Base-by-base conservation (phyloP, 768 basidiomycete species). In the Gymnopilus dilepis region DNA sequence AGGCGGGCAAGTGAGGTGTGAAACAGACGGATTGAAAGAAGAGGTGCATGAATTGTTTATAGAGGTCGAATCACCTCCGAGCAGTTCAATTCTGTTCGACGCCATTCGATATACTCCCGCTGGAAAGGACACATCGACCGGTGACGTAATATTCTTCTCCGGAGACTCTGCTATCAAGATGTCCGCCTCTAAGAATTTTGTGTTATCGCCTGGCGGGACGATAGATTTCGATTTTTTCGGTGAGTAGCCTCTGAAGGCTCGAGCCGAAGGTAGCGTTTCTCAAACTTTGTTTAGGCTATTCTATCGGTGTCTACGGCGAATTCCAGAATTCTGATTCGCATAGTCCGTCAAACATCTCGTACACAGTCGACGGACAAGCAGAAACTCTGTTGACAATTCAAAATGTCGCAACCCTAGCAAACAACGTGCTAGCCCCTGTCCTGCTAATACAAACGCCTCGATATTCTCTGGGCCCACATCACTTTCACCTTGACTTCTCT, bases 161-260 rank as follows among this genome's bases (percentile, higher is more conserved):
- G 30, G 28, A 19, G 56, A 58, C 45, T 30, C 28, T 11, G 22
- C 28, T 3, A 21, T 42, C 45, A 48, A 34, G 38, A 34, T 21
- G 9, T n/a, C 56, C 1, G 31, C 34, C 3, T 30, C 19, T 22
- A 13, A 6, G 15, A 26, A 24, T 19, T 58, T 58, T 5, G 43
- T 19, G 21, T 33, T 22, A 7, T 9, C 2, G 8, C 56, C 31
- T 13, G 28, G 31, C 22, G 43, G 15, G 26, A 33, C 45, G 6
- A 15, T 58, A 6, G 45, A 58, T 17, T 58, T 58, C n/a, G n/a
- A 47, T 34, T 55, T 55, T 15, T 55, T 24, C 37, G 56, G 56
- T 37, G 26, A 6, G 56, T 15, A 7, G 3, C 8, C 3, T 26
- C 11, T 22, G 21, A 21, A 22, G 3, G 12, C 11, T 37, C 3